Conservation (phyloP, 2,329 filamentous ascomycete species). For the Ilyonectria destructans region DNA sequence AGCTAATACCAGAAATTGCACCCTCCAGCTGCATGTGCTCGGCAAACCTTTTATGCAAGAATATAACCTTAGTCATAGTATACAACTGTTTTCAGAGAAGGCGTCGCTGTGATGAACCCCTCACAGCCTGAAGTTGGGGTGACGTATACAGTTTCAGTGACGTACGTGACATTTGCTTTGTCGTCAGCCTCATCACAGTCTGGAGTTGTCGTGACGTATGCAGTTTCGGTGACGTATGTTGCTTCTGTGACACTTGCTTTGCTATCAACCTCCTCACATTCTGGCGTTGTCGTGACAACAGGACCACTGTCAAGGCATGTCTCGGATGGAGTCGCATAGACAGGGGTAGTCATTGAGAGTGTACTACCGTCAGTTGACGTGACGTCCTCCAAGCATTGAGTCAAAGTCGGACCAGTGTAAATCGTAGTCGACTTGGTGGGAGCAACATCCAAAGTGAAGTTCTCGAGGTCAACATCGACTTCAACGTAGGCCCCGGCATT, state of each 20-base stretch:
- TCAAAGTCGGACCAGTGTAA: constrained; percentile 5
- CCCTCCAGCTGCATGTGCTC: no score
- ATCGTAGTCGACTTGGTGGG: constrained; percentile 12
- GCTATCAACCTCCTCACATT: neutral
- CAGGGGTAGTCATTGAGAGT: neutral
- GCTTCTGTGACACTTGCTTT: neutral
- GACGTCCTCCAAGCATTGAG: constrained; percentile 7
- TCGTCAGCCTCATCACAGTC: neutral
- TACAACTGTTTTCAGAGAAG: no score
- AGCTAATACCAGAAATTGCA: no score
- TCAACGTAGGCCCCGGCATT: constrained; percentile 20
- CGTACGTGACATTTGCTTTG: neutral
- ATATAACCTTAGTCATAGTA: no score
- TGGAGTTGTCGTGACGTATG: neutral
- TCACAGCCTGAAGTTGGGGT: no score
- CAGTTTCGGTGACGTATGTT: neutral
- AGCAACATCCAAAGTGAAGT: neutral
- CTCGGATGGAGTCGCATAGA: neutral
- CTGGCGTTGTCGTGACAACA: neutral
- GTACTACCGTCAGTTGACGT: neutral
- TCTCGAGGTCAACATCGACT: constrained; percentile 5
- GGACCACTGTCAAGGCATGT: neutral
- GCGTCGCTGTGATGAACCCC: no score
- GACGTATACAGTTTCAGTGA: no score
- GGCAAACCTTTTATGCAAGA: no score